These are phyloP conservation scores for Sechiopsis laciniata DNA, from an alignment of 306 rosid genomes.

Conservation along the genomic window DNA sequence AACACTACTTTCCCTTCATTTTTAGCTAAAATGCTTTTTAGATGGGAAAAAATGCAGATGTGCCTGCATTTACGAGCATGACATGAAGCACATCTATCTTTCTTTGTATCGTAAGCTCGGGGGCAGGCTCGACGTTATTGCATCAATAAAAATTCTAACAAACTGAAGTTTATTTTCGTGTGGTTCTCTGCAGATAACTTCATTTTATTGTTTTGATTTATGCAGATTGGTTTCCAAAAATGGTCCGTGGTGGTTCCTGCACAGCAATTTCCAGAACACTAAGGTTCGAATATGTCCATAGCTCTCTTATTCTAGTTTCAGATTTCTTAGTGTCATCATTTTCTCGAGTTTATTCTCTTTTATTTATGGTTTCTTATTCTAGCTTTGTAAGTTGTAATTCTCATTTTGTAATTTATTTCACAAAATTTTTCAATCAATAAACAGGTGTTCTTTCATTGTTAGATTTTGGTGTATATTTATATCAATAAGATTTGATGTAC, in stretches of 20 bases:
- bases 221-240: slow-evolving; percentile 61
- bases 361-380: no score
- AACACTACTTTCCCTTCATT: background rate
- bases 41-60: no score
- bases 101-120: background rate
- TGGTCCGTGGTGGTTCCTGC: slow-evolving; percentile 95
- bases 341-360: background rate
- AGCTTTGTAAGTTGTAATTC: background rate
- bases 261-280: slow-evolving; percentile 23
- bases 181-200: background rate
- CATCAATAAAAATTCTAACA: background rate
- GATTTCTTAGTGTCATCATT: background rate
- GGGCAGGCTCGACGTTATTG: background rate
- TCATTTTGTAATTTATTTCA: no score
- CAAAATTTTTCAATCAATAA: background rate
- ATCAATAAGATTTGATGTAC: no score
- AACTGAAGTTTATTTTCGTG: background rate
- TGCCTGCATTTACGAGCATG: background rate
- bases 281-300: slow-evolving; percentile 4
- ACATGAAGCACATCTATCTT: background rate
- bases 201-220: background rate
- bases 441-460: background rate
- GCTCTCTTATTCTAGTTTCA: background rate
- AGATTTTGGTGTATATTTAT: no score
- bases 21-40: background rate